Conservation (phyloP, 257 asterid species). For the Perilla frutescens region DNA sequence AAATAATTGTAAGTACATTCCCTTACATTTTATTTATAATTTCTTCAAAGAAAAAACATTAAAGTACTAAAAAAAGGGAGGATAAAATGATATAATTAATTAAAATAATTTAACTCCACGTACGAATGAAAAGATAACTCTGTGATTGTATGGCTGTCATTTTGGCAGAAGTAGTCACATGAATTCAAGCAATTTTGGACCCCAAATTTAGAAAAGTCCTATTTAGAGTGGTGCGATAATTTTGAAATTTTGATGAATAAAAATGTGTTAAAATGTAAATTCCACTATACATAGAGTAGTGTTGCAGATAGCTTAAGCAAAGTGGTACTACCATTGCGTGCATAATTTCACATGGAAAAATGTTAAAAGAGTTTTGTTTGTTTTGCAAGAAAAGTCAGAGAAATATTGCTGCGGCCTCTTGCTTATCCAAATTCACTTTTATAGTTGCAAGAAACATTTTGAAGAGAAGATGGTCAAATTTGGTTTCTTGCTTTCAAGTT, state of each 20-base stretch:
- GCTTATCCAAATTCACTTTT: slow-evolving; percentile 29
- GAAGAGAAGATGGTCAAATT: slow-evolving; percentile 26
- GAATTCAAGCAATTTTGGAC: slow-evolving; percentile 21
- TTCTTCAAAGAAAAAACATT: no score
- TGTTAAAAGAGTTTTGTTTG: slow-evolving; percentile 32
- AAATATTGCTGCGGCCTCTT: slow-evolving; percentile 26
- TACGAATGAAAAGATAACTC: slow-evolving; percentile 8
- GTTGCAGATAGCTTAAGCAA: slow-evolving; percentile 41
- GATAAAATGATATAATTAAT: no score
- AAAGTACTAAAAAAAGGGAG: no score
- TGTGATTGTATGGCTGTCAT: slow-evolving; percentile 6
- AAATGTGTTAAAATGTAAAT: not conserved
- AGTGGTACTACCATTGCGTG: slow-evolving; percentile 13
- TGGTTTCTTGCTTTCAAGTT: slow-evolving; percentile 27
- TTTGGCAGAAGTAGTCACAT: slow-evolving; percentile 24
- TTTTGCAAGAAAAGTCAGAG: slow-evolving; percentile 48
- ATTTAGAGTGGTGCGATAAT: slow-evolving; percentile 24
- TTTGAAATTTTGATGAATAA: not conserved
- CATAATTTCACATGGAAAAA: slow-evolving; percentile 31
- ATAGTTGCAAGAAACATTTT: slow-evolving; percentile 30
- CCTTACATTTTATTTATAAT: no score
- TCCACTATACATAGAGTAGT: not conserved
- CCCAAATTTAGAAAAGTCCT: slow-evolving; percentile 10
- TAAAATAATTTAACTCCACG: not conserved
- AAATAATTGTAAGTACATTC: no score